Evolutionary conservation across 805 yeast genomes (phyloP), one percentile per base, ranked within the genome.

Genomic region (Vanderwaltozyma yarrowii): DNA sequence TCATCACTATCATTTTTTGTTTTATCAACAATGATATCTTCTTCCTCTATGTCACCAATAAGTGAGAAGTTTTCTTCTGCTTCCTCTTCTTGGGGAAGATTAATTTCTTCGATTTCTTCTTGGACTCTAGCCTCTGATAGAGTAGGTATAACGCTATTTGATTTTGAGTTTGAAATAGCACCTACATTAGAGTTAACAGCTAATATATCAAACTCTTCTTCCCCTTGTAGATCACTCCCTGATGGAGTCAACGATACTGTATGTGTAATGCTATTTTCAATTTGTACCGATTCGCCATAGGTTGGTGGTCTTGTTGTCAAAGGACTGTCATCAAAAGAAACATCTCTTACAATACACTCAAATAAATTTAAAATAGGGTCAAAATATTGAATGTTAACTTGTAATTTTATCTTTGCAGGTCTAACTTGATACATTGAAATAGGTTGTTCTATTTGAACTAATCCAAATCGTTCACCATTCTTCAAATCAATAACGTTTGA

Each of bases 401-500:
- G 48, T 25, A 50, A 46, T 39, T 48, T 49, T 36, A 50, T n/a
- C 29, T 45, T 49, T 15, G 54, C 54, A 11, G 49, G 49, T n/a
- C 49, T 45, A 13, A 38, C 21, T 30, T 48, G 52, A 18, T 44
- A 44, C 10, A 39, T 30, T 4, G 42, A 41, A 4, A 44, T 32
- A 3, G 52, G 50, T 16, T 37, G 31, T 17, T 43, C 37, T 21
- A 45, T 30, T 26, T 36, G 4, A 14, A 50, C 37, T 23, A 53
- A 33, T 2, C 55, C 56, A 40, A 53, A 50, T 10, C 48, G 33
- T 30, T 53, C 56, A 4, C 58, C 56, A 33, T 49, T 51, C 38
- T 46, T 50, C 30, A 53, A 39, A 36, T 53, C 56, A 10, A 53
- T 45, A 2, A 51, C 39, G 23, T 42, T 42, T 12, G 45, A 42